Percentiles rank a stretch among this genome's conserved stretches.
Evolutionary conservation across 2,329 filamentous ascomycete genomes (phyloP).

Genomic region (Aureobasidium namibiae): DNA sequence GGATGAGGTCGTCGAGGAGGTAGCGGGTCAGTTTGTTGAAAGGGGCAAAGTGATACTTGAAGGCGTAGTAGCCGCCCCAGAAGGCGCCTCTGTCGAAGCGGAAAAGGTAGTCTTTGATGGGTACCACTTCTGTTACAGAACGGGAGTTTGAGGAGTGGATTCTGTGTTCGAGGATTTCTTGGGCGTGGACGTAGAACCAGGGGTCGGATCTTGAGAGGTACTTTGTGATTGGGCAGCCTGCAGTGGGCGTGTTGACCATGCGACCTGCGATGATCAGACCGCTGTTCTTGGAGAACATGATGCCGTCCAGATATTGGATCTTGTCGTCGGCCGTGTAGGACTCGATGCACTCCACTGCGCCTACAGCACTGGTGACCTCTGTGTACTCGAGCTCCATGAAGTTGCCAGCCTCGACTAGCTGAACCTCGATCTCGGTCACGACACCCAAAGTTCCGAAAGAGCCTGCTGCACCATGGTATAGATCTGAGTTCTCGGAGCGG

Average conservation of each 20-base stretch:
- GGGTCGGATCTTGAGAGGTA: constrained; percentile 55
- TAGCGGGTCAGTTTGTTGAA: constrained; percentile 53
- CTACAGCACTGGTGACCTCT: constrained; percentile 42
- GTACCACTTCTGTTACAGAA: constrained; percentile 31
- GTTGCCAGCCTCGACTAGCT: constrained; percentile 44
- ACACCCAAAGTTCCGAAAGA: constrained; percentile 55
- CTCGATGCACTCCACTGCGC: constrained; percentile 42
- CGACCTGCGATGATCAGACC: constrained; percentile 55
- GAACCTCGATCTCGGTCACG: constrained; percentile 52
- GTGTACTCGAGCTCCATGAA: constrained; percentile 58
- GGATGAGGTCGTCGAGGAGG: constrained; percentile 51
- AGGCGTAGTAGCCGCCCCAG: constrained; percentile 55
- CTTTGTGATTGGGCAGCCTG: constrained; percentile 27
- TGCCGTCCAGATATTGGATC: constrained; percentile 62
- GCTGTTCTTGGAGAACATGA: constrained; percentile 49
- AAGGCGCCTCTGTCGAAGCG: constrained; percentile 58
- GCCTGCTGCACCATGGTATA: constrained; percentile 53
- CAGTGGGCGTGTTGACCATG: constrained; percentile 30
- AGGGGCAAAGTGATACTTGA: constrained; percentile 51
- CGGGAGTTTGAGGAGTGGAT: background rate
- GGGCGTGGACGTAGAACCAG: constrained; percentile 67
- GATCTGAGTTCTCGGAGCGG: constrained; percentile 39
- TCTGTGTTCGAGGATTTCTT: constrained; percentile 25
- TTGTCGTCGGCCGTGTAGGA: constrained; percentile 32
- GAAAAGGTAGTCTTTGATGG: constrained; percentile 48